Evolutionary conservation across 1,284 basidiomycete species (phyloP).

Genomic region (Flammula alnicola): DNA sequence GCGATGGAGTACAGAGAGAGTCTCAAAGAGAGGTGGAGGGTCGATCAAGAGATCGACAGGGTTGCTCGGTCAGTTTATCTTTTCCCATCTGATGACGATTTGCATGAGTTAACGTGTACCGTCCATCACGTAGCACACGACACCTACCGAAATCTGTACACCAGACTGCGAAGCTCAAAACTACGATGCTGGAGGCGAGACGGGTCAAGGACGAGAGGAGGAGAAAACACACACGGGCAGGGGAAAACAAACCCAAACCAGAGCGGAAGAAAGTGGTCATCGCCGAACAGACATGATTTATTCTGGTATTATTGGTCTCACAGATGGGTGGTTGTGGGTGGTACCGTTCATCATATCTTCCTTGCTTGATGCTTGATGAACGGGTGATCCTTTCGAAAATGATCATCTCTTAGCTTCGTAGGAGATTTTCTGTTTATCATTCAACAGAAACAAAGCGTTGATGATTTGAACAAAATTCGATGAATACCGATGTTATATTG

Average conservation of each 20-base stretch:
- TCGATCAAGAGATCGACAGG: constrained; percentile 81
- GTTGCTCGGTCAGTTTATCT: constrained; percentile 69
- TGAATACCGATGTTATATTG: too few relatives aligned
- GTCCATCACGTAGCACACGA: constrained; percentile 58
- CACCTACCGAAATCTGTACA: constrained; percentile 92
- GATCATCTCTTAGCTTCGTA: too few relatives aligned
- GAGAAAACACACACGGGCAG: constrained; percentile 84
- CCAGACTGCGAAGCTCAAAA: constrained; percentile 87
- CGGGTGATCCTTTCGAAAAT: too few relatives aligned
- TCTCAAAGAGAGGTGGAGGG: constrained; percentile 89
- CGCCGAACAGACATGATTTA: constrained; percentile 66
- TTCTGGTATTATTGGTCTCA: not conserved
- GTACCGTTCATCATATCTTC: too few relatives aligned
- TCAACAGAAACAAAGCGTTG: too few relatives aligned
- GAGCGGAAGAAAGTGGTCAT: constrained; percentile 89
- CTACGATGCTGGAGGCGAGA: constrained; percentile 90
- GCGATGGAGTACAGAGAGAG: constrained; percentile 92
- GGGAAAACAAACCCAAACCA: constrained; percentile 88
- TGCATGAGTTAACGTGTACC: not conserved
- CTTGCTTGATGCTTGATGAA: too few relatives aligned
- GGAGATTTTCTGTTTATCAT: too few relatives aligned
- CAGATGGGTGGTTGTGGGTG: too few relatives aligned
- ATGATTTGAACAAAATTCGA: not conserved
- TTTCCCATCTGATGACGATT: not conserved
- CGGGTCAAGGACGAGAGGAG: constrained; percentile 94